These are phyloP conservation scores for Logfia minima DNA, from an alignment of 129 eudicot species.

Conservation along the genomic window DNA sequence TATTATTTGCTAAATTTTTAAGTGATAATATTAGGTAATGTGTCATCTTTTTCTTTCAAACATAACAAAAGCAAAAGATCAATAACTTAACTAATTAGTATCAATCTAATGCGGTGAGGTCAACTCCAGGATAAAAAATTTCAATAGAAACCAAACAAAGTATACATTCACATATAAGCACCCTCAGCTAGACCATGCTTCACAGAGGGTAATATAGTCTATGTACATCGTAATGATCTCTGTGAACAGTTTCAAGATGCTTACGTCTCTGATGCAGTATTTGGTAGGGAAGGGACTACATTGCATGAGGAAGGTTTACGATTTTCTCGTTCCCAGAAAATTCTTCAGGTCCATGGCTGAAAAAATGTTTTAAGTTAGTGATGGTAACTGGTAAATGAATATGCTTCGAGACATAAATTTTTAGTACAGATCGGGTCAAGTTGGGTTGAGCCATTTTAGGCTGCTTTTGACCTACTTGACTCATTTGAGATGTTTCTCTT, in stretches of 20 bases:
- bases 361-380: slow-evolving; percentile 4
- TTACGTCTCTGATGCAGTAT: slow-evolving; percentile 9
- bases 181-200: neutral
- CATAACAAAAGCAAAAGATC: neutral
- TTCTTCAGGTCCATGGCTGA: slow-evolving; percentile 87
- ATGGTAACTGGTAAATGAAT: neutral
- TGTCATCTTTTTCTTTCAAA: neutral
- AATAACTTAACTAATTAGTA: neutral
- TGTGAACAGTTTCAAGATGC: neutral
- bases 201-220: slow-evolving; percentile 17
- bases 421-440: neutral
- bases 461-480: too few species aligned
- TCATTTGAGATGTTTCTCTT: too few species aligned
- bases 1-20: too few species aligned
- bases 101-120: slow-evolving; percentile 7
- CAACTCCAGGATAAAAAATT: neutral
- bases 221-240: slow-evolving; percentile 17
- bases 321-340: slow-evolving; percentile 46
- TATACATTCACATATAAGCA: slow-evolving; percentile 17
- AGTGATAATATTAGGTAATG: too few species aligned
- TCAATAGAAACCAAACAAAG: slow-evolving; percentile 9
- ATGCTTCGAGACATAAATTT: neutral
- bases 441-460: neutral
- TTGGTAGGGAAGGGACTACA: slow-evolving; percentile 26
- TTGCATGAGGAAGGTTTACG: slow-evolving; percentile 65